Evolutionary conservation across 75 land plant genomes (phyloP), one percentile per base, ranked within the genome.

Genomic region (Pinus taeda): DNA sequence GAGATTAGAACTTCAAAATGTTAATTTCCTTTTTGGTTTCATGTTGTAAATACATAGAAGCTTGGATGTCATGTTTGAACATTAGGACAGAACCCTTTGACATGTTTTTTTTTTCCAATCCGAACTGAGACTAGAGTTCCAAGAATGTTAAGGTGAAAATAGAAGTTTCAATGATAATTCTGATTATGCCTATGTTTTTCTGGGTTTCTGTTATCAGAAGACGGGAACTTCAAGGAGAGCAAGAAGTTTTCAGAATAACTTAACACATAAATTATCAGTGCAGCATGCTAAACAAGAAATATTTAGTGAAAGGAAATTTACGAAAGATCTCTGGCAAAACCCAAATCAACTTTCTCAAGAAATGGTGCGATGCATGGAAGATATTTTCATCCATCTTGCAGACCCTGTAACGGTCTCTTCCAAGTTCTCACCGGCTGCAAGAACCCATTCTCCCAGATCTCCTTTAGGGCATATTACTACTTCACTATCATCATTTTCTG

Each of bases 301-400:
- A 9, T 39, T 21, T 37, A 39, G 22, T 69, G 71, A 69, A 69
- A 45, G 53, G 49, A 69, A 4, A 69, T 39, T n/a, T 13, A 49
- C 73, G 24, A 77, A 77, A 33, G 79, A 85, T 30, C 82, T 86
- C 15, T 86, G 89, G 83, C 66, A 82, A 20, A 60, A 91, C 42
- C 95, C 98, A 5, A 95, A 95, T 73, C 49, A 74, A 55, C 85
- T 95, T 26, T 95, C 98, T 78, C 92, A 95, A 81, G 84, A 93
- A 83, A 95, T 95, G 98, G 88, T 95, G 15, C 75, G 81, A 36
- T 93, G 93, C 75, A 95, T 95, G 98, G 88, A 81, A 82, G 84
- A 89, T 74, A 95, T 95, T 57, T 95, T 91, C 76, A 78, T 88
- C 24, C 90, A 87, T 82, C 81, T 95, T 64, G 81, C 96, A 60